Conservation (phyloP, 192 early-diverging fungal genomes). For the Backusella tuberculispora region DNA sequence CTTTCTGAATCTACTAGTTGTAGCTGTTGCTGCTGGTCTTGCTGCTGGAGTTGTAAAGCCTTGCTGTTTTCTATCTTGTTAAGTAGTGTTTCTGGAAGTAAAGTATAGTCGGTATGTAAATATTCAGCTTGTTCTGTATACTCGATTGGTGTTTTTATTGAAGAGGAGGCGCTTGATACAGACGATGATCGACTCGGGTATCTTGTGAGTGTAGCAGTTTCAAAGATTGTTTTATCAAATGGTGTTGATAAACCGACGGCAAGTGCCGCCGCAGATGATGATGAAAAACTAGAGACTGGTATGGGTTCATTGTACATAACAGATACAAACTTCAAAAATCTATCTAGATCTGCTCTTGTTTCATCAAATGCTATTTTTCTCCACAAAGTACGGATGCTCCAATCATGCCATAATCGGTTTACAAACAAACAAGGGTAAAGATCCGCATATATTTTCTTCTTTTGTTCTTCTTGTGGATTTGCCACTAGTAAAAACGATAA, state of each 20-base stretch:
- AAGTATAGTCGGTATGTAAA: background rate
- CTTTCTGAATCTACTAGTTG: background rate
- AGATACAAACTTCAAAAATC: conserved; percentile 25
- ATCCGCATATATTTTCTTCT: background rate
- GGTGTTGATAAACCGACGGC: background rate
- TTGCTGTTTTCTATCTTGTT: background rate
- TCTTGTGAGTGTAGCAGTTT: background rate
- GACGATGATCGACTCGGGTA: conserved; percentile 11
- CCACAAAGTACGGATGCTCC: conserved; percentile 36
- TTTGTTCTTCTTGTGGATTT: conserved; percentile 1
- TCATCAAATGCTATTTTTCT: conserved; percentile 39
- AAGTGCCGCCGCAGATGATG: background rate
- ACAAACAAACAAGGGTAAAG: conserved; percentile 36
- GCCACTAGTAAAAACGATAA: background rate
- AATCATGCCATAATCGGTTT: conserved; percentile 39
- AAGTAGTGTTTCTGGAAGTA: conserved; percentile 3
- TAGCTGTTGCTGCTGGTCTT: background rate
- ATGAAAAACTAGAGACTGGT: background rate
- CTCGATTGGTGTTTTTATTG: conserved; percentile 4
- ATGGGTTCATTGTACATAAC: conserved; percentile 5
- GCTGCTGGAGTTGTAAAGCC: background rate
- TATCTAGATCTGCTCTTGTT: conserved; percentile 20
- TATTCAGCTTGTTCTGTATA: background rate
- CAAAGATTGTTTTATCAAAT: background rate
- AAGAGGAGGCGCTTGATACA: conserved; percentile 16